Evolutionary conservation across 495 filamentous ascomycete species (phyloP).

Genomic region (Hyaloscypha bicolor): DNA sequence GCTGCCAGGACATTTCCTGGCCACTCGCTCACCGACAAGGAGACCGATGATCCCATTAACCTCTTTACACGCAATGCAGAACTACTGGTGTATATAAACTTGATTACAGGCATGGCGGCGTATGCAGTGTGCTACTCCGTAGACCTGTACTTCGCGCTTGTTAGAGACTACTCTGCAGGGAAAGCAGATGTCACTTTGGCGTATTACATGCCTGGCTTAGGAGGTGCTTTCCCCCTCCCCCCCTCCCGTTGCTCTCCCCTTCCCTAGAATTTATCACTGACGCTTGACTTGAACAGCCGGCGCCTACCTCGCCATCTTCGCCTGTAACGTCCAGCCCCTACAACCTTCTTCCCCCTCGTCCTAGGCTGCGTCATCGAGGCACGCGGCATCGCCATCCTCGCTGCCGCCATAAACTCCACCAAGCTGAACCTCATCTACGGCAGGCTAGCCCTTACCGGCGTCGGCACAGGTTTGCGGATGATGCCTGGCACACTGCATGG

Average conservation of each 20-base stretch:
- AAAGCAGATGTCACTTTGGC: conserved; percentile 54
- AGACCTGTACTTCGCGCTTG: conserved; percentile 59
- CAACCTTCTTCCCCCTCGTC: conserved; percentile 56
- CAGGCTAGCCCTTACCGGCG: conserved; percentile 62
- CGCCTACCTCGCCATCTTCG: conserved; percentile 54
- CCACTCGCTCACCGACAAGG: conserved; percentile 47
- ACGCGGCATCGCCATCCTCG: conserved; percentile 50
- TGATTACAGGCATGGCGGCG: conserved; percentile 53
- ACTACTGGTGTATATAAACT: conserved; percentile 55
- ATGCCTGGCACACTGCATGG: conserved; percentile 56
- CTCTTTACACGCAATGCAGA: conserved; percentile 52
- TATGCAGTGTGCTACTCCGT: conserved; percentile 63
- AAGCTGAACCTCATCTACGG: conserved; percentile 50
- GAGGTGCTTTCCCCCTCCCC: conserved; percentile 34
- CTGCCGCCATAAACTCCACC: conserved; percentile 46
- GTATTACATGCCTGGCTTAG: conserved; percentile 47
- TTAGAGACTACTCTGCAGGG: conserved; percentile 46
- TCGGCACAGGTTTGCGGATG: conserved; percentile 51
- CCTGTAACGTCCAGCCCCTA: conserved; percentile 56
- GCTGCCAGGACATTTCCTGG: conserved; percentile 45
- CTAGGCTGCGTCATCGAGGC: conserved; percentile 51
- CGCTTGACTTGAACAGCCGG: conserved; percentile 40
- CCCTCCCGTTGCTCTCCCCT: background rate
- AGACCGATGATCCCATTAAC: conserved; percentile 59
- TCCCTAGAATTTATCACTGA: background rate